Base-by-base conservation (phyloP, 768 basidiomycete genomes). In the Porpolomopsis calyptriformis region DNA sequence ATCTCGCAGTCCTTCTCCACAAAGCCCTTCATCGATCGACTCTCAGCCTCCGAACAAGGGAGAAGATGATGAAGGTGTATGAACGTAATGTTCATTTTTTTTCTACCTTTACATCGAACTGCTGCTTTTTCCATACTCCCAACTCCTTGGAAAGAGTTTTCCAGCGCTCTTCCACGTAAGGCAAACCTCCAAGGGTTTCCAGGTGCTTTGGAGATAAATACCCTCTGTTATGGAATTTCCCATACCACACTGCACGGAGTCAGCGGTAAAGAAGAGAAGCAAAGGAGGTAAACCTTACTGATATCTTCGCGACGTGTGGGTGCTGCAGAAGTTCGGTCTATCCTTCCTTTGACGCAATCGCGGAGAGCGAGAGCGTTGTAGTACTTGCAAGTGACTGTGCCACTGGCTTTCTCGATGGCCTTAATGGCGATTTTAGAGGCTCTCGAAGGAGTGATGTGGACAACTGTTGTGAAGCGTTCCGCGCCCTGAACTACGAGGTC, bases 271-370 rank as follows among this genome's bases (percentile, higher is more conserved):
- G 37, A 42, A 25, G 22, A 23, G 35, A 42, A 29, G 34, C 16
- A 18, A 45, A 40, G 40, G 12, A 43, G 43, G 27, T 33, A 40
- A 7, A 18, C 71, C 85, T 61, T 57, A 91, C 88, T 60, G 46
- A 92, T 92, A 59, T 92, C 88, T 51, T 78, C 73, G 46, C 87
- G 81, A 49, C 85, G 80, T n/a, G 84, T 88, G 0, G 91, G 91
- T 8, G 82, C 80, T 8, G 91, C 92, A 44, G 76, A 68, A 46
- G 73, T 64, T 45, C 81, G 75, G 57, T 91, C 85, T 16, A 72
- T 76, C 24, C 78, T 73, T 4, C 80, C 80, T 53, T 85, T 78
- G 51, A 89, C 62, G 50, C 78, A 83, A 55, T 91, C 87, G 29
- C 80, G 76, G 40, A 98, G 74, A 1, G 87, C 82, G 26, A 96